A percentile compares a stretch with the other conserved stretches of the same genome.
phyloP scores from a whole-genome alignment of 306 rosid genomes.

The Notholithocarpus densiflorus region DNA sequence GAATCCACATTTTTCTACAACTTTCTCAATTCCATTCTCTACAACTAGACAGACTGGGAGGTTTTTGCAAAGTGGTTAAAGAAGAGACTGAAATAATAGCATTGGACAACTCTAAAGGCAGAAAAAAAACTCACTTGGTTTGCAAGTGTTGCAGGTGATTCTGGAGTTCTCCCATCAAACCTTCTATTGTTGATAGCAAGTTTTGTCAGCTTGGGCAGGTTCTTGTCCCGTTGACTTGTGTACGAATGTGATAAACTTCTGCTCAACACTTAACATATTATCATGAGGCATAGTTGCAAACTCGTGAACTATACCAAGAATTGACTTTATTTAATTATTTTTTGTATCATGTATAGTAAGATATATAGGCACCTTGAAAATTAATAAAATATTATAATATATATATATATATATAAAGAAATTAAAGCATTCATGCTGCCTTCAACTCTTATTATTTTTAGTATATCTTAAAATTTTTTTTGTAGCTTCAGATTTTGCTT shows the following conservation, averaged over 20 bases:
- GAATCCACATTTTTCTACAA: constrained; percentile 4
- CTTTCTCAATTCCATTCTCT: constrained; percentile 19
- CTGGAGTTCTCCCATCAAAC: constrained; percentile 67
- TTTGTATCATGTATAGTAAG: no score
- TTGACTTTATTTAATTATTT: no score
- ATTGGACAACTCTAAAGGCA: constrained; percentile 2
- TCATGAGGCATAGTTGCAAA: no score
- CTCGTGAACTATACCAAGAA: no score
- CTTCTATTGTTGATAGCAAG: constrained; percentile 71
- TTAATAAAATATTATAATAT: no score
- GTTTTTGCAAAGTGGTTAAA: constrained; percentile 4
- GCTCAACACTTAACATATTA: constrained; percentile 12
- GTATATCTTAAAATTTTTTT: no score
- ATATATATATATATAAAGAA: no score
- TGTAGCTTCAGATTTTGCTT: no score
- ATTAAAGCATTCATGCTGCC: no score
- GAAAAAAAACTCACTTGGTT: constrained; percentile 58
- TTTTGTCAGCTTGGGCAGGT: constrained; percentile 65
- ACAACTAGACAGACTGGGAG: constrained; percentile 2
- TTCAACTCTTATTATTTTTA: no score
- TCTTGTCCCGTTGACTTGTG: constrained; percentile 72
- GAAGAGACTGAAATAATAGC: constrained; percentile 19
- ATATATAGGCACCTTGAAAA: no score
- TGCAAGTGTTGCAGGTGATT: constrained; percentile 69
- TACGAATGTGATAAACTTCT: constrained; percentile 71